Evolutionary conservation across 116 monocot genomes (phyloP).

Genomic region (Zostera marina): DNA sequence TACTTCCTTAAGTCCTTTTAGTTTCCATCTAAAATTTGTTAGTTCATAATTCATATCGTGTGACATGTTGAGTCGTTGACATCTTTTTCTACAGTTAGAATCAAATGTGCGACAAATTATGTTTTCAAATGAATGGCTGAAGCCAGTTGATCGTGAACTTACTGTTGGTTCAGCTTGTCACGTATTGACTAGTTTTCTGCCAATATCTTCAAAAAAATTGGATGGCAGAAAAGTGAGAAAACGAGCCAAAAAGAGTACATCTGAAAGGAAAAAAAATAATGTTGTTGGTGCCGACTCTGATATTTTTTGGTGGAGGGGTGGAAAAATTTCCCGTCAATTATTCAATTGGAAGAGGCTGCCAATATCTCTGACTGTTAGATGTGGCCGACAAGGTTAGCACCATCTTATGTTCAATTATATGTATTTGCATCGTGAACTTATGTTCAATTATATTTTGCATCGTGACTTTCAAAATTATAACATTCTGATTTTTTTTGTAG

Average conservation of each 20-base stretch:
- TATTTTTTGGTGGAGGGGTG: conserved; percentile 96
- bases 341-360: conserved; percentile 84
- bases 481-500: conserved; percentile 20
- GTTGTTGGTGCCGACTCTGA: conserved; percentile 13
- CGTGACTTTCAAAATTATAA: neutral
- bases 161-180: conserved; percentile 62
- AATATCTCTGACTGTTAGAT: conserved; percentile 42
- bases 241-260: conserved; percentile 25
- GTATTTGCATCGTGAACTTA: conserved; percentile 7
- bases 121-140: conserved; percentile 68
- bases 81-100: conserved; percentile 52
- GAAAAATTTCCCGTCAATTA: conserved; percentile 57
- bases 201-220: conserved; percentile 18
- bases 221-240: conserved; percentile 44
- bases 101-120: conserved; percentile 64
- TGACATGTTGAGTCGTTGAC: neutral
- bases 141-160: conserved; percentile 43
- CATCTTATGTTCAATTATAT: conserved; percentile 2
- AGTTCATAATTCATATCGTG: neutral
- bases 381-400: conserved; percentile 72
- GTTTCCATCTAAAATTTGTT: neutral
- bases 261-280: conserved; percentile 10
- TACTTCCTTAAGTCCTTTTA: too few species aligned
- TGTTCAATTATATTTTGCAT: neutral
- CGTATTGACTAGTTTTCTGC: conserved; percentile 15